Conservation (phyloP, 768 basidiomycete species). For the Termitomyces bulborhizus region DNA sequence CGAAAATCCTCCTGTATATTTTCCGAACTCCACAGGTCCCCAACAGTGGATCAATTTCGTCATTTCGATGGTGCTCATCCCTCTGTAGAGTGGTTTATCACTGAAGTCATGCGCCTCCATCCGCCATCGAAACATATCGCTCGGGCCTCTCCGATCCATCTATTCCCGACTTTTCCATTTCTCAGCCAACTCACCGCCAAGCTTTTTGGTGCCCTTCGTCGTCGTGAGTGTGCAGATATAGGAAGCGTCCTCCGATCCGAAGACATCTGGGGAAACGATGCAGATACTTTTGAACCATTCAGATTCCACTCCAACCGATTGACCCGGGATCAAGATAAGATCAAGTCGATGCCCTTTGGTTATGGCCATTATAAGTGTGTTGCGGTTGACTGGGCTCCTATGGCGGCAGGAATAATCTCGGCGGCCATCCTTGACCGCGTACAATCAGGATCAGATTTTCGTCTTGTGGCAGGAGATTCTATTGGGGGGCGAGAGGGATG, state of each 20-base stretch:
- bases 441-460: conserved; percentile 19
- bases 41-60: conserved; percentile 24
- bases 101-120: conserved; percentile 41
- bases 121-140: conserved; percentile 46
- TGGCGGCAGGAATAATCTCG: conserved; percentile 42
- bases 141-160: conserved; percentile 14
- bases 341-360: conserved; percentile 41
- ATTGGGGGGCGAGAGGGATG: conserved; percentile 37
- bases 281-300: conserved; percentile 36
- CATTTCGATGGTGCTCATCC: conserved; percentile 11
- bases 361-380: conserved; percentile 40
- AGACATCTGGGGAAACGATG: conserved; percentile 30
- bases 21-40: conserved; percentile 25
- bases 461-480: conserved; percentile 19
- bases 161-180: conserved; percentile 2
- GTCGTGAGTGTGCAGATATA: conserved; percentile 29
- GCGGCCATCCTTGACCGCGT: conserved; percentile 33
- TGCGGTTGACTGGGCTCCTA: conserved; percentile 43
- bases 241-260: conserved; percentile 25
- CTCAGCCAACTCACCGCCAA: not conserved
- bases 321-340: conserved; percentile 12
- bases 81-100: conserved; percentile 30
- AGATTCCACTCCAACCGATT: conserved; percentile 22
- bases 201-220: not conserved
- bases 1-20: conserved; percentile 27